phyloP scores from a whole-genome alignment of 768 basidiomycete species.

The Flagelloscypha sp. region DNA sequence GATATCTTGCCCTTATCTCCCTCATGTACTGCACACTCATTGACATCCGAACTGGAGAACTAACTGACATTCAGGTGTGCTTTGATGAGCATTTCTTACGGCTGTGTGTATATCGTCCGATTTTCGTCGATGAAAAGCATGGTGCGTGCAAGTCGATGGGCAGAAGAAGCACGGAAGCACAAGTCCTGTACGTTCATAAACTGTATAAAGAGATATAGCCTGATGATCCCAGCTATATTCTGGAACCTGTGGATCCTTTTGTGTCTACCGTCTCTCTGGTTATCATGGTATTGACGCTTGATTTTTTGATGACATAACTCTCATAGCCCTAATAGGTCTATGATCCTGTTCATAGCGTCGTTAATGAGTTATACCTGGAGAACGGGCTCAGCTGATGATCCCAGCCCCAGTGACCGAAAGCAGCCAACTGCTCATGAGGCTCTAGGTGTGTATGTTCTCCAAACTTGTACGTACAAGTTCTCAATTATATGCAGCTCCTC shows the following conservation, averaged over 20 bases:
- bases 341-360: slow-evolving; percentile 54
- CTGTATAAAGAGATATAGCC: background rate
- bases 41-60: too few relatives aligned
- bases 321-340: too few relatives aligned
- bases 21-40: too few relatives aligned
- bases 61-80: too few relatives aligned
- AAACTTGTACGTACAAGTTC: too few relatives aligned
- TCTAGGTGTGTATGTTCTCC: too few relatives aligned
- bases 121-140: slow-evolving; percentile 69
- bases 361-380: slow-evolving; percentile 66
- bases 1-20: slow-evolving; percentile 56
- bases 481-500: too few relatives aligned
- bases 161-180: slow-evolving; percentile 49
- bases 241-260: too few relatives aligned
- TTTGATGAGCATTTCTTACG: slow-evolving; percentile 63
- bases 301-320: too few relatives aligned
- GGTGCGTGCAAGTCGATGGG: slow-evolving; percentile 65
- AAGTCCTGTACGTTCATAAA: background rate
- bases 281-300: too few relatives aligned
- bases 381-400: slow-evolving; percentile 41
- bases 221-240: too few relatives aligned
- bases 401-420: slow-evolving; percentile 16
- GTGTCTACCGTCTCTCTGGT: too few relatives aligned
- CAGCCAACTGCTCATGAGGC: slow-evolving; percentile 30
- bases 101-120: slow-evolving; percentile 65